A percentile compares a stretch with the other conserved stretches of the same genome.
phyloP scores from a whole-genome alignment of 352 stramenopile species.

The Phytophthora melonis region DNA sequence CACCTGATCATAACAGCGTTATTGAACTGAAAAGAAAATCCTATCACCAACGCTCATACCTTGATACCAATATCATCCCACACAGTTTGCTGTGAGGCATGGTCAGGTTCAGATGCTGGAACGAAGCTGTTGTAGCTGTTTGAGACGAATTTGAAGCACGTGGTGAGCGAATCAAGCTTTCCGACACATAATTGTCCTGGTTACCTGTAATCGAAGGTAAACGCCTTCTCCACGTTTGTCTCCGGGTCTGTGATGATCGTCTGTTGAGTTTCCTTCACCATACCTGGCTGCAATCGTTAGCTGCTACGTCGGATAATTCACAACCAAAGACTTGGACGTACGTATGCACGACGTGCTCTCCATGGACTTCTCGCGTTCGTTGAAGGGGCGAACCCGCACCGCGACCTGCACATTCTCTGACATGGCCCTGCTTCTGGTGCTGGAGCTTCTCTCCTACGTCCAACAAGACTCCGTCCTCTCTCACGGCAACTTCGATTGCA shows the following conservation, averaged over 20 bases:
- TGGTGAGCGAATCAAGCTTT: background rate
- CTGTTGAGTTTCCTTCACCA: constrained; percentile 82
- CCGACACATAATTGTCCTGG: background rate
- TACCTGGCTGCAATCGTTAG: constrained; percentile 49
- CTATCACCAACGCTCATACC: constrained; percentile 23
- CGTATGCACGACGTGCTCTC: constrained; percentile 77
- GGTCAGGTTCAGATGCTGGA: constrained; percentile 54
- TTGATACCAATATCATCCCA: constrained; percentile 90
- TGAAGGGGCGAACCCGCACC: constrained; percentile 84
- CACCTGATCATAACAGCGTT: constrained; percentile 42
- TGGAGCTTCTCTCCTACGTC: background rate
- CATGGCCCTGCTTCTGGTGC: constrained; percentile 40
- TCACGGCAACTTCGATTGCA: constrained; percentile 1
- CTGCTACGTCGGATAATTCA: background rate
- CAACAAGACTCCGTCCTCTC: background rate
- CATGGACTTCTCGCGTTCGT: constrained; percentile 82
- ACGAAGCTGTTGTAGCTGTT: constrained; percentile 87
- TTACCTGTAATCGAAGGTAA: constrained; percentile 91
- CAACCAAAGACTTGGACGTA: constrained; percentile 32
- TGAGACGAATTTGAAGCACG: background rate
- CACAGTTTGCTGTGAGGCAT: constrained; percentile 84
- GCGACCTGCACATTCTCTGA: constrained; percentile 89
- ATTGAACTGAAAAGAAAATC: background rate
- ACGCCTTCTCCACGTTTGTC: constrained; percentile 75
- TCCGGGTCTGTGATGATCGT: constrained; percentile 89